A percentile compares a stretch with the other conserved stretches of the same genome.
phyloP scores from a whole-genome alignment of 495 filamentous ascomycete species.

The Geoglossum glabrum region DNA sequence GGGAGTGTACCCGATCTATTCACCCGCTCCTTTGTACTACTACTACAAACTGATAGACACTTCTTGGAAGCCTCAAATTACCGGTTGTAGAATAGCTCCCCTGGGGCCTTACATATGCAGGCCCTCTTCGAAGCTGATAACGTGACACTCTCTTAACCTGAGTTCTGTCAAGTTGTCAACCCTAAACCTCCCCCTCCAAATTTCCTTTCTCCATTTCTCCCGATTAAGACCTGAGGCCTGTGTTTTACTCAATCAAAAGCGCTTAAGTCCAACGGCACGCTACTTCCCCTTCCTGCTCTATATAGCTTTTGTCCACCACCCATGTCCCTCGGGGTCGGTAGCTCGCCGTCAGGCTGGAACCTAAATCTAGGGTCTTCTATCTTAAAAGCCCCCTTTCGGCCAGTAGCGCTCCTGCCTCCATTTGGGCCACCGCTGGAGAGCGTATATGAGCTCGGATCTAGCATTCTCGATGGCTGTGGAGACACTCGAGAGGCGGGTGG shows the following conservation, averaged over 20 bases:
- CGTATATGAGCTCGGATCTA: slow-evolving; percentile 63
- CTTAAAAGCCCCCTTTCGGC: slow-evolving; percentile 26
- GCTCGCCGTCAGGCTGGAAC: slow-evolving; percentile 59
- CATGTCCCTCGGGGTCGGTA: slow-evolving; percentile 74
- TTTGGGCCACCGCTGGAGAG: slow-evolving; percentile 33
- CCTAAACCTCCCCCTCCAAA: too few species aligned
- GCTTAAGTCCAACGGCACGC: slow-evolving; percentile 74
- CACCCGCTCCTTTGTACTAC: too few species aligned
- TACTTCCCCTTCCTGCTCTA: slow-evolving; percentile 78
- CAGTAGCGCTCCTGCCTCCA: slow-evolving; percentile 8
- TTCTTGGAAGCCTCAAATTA: too few species aligned
- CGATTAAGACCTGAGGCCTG: too few species aligned
- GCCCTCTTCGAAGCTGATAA: too few species aligned
- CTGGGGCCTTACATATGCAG: too few species aligned
- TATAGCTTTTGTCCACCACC: slow-evolving; percentile 52
- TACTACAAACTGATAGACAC: too few species aligned
- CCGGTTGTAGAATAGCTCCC: too few species aligned
- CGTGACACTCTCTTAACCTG: too few species aligned
- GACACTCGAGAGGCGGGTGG: slow-evolving; percentile 12
- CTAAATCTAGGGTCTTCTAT: slow-evolving; percentile 73
- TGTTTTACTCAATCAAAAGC: slow-evolving; percentile 18
- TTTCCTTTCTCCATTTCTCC: too few species aligned
- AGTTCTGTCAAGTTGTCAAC: too few species aligned
- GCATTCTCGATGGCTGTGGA: slow-evolving; percentile 23
- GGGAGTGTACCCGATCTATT: too few species aligned